These are phyloP conservation scores for Alternaria arbusti DNA, from an alignment of 2,329 filamentous ascomycete species.

Conservation along the genomic window DNA sequence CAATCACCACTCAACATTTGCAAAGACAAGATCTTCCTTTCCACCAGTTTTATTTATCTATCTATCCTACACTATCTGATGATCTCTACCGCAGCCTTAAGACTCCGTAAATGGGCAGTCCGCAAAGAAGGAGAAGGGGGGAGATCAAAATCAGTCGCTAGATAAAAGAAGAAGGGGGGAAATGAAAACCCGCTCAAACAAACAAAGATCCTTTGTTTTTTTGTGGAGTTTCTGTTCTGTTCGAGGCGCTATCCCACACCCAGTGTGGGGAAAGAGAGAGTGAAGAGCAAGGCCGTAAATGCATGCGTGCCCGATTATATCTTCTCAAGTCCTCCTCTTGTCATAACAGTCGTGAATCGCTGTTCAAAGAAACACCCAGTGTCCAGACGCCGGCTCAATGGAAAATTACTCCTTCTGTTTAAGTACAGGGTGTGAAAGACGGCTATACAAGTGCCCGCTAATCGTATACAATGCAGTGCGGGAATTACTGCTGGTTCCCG, in stretches of 20 bases:
- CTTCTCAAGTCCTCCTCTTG: slow-evolving; percentile 22
- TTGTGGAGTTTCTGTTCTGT: slow-evolving; percentile 42
- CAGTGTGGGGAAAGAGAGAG: slow-evolving; percentile 20
- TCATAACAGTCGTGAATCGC: slow-evolving; percentile 19
- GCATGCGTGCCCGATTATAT: slow-evolving; percentile 11
- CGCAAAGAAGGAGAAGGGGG: slow-evolving; percentile 34
- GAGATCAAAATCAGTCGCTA: slow-evolving; percentile 40
- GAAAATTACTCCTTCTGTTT: slow-evolving; percentile 7
- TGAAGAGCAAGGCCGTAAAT: slow-evolving; percentile 20
- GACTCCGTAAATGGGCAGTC: slow-evolving; percentile 17
- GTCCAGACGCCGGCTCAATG: slow-evolving; percentile 20
- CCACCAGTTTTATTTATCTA: slow-evolving; percentile 15
- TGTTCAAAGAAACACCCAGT: slow-evolving; percentile 19
- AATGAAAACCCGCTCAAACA: slow-evolving; percentile 27
- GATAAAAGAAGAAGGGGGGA: background rate
- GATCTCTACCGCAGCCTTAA: slow-evolving; percentile 40
- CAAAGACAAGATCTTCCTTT: background rate
- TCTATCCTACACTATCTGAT: slow-evolving; percentile 42
- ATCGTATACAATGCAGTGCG: slow-evolving; percentile 21
- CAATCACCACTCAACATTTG: background rate
- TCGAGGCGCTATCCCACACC: slow-evolving; percentile 25
- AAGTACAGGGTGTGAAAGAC: slow-evolving; percentile 22
- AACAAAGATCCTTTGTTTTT: slow-evolving; percentile 44
- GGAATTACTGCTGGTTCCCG: slow-evolving; percentile 29
- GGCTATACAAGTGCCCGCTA: slow-evolving; percentile 29